These are phyloP conservation scores for Neopestalotiopsis sp. DNA, from an alignment of 2,329 filamentous ascomycete species.

Conservation along the genomic window DNA sequence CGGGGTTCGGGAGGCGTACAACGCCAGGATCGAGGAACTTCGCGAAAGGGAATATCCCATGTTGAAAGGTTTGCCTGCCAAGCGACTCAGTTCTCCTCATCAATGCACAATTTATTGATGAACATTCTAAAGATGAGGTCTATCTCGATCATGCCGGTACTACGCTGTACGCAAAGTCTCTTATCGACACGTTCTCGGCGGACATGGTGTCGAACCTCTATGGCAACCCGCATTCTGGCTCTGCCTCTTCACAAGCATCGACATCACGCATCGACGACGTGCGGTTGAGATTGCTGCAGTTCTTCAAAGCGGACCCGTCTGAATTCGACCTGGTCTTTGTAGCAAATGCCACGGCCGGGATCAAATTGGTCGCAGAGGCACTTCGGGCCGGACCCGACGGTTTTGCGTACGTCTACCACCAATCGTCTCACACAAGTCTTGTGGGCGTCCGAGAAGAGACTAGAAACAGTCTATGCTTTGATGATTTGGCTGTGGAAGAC, in stretches of 20 bases:
- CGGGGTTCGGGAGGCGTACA: conserved; percentile 50
- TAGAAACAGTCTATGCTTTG: conserved; percentile 67
- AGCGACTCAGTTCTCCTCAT: conserved; percentile 13
- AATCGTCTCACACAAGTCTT: conserved; percentile 84
- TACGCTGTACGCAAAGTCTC: conserved; percentile 79
- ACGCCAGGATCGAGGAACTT: conserved; percentile 62
- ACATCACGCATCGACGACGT: conserved; percentile 78
- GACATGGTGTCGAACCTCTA: conserved; percentile 82
- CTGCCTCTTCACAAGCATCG: conserved; percentile 78
- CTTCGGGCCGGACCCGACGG: conserved; percentile 72
- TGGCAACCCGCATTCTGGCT: conserved; percentile 91
- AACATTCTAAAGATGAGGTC: conserved; percentile 60
- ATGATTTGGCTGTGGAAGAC: conserved; percentile 64
- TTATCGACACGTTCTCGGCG: conserved; percentile 79
- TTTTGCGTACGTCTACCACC: conserved; percentile 84
- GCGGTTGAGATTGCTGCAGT: conserved; percentile 71
- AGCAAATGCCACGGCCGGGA: conserved; percentile 66
- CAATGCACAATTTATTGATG: background rate
- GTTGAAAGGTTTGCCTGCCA: conserved; percentile 60
- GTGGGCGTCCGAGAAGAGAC: conserved; percentile 82
- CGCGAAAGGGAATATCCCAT: conserved; percentile 71
- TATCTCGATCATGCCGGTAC: conserved; percentile 97
- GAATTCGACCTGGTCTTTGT: conserved; percentile 80
- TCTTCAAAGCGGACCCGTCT: conserved; percentile 82
- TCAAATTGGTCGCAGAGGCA: conserved; percentile 73